Evolutionary conservation across 192 early-diverging fungal genomes (phyloP).

Genomic region (Globomyces pollinis-pini): DNA sequence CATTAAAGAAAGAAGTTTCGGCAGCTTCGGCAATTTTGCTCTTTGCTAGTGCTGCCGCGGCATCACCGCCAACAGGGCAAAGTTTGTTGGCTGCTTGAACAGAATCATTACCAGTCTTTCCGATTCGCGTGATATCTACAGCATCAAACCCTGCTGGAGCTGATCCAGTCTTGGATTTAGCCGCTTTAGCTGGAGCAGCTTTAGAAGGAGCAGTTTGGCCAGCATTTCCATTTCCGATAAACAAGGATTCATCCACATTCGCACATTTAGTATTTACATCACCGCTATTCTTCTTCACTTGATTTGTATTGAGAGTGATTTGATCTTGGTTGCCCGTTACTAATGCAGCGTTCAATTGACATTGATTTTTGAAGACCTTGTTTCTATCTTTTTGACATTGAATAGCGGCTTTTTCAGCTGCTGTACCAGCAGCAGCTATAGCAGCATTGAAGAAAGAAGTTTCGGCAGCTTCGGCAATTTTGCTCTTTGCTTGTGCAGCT

Average conservation of each 20-base stretch:
- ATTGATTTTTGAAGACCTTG: constrained; percentile 13
- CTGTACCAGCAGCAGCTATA: background rate
- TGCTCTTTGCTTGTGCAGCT: background rate
- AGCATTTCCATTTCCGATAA: no score
- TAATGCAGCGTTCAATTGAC: background rate
- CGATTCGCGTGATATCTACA: background rate
- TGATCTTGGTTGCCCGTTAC: background rate
- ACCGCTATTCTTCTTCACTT: background rate
- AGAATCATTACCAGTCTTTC: background rate
- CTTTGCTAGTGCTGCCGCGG: background rate
- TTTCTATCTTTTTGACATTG: constrained; percentile 10
- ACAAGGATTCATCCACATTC: constrained; percentile 7
- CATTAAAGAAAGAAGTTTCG: constrained; percentile 2
- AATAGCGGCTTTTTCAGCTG: background rate
- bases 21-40: constrained; percentile 6
- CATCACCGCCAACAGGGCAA: background rate
- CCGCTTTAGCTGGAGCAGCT: no score
- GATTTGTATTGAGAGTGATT: constrained; percentile 5
- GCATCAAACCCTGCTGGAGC: background rate
- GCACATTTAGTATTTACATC: constrained; percentile 6
- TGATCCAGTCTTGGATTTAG: no score
- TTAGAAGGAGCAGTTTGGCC: no score
- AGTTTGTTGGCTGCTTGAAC: background rate
- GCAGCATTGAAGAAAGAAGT: constrained; percentile 5
- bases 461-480: constrained; percentile 5